phyloP scores from a whole-genome alignment of 2,329 filamentous ascomycete genomes.

The Botrytis pseudocinerea region DNA sequence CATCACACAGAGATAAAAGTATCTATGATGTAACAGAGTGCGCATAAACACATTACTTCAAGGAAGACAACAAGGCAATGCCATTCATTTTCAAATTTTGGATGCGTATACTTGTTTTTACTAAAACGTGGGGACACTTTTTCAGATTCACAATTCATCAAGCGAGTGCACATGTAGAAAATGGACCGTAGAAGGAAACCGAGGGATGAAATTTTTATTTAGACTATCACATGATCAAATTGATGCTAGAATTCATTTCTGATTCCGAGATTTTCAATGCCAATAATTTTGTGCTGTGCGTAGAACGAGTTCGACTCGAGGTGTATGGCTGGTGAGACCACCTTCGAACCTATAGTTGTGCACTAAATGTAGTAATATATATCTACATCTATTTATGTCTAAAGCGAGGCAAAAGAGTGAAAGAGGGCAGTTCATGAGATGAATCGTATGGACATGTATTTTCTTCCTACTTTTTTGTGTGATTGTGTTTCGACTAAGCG shows the following conservation, averaged over 20 bases:
- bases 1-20: not conserved
- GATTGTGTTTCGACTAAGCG: not conserved
- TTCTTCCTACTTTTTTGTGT: not conserved
- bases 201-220: not conserved
- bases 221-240: not conserved
- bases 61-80: not conserved
- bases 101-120: not conserved
- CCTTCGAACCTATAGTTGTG: not conserved
- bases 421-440: not conserved
- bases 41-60: not conserved
- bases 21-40: not conserved
- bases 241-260: accelerated
- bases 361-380: not conserved
- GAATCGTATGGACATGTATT: not conserved
- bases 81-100: not conserved
- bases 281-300: not conserved
- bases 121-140: not conserved
- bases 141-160: not conserved
- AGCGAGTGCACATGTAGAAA: not conserved
- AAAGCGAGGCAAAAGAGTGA: not conserved
- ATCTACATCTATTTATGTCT: not conserved
- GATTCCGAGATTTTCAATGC: not conserved
- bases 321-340: not conserved
- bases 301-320: not conserved
- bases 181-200: not conserved